Evolutionary conservation across 192 early-diverging fungal species (phyloP), one percentile per base, ranked within the genome.

Genomic region (Gryganskiella cystojenkinii): DNA sequence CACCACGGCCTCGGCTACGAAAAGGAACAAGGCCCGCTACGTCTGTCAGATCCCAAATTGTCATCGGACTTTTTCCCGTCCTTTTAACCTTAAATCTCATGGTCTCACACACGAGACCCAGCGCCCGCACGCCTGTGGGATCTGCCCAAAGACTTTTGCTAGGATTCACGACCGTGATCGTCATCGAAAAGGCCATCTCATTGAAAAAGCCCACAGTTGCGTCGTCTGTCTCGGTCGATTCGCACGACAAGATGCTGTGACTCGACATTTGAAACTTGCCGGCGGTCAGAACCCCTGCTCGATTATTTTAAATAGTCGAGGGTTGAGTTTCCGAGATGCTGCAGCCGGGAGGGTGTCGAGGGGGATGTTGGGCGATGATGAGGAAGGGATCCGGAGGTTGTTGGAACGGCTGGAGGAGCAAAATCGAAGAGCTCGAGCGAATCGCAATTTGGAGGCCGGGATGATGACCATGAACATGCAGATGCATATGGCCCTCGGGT

Each of bases 101-200:
- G 82, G 84, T 7, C 76, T 87, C 40, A 90, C 90, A 1, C 92
- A 93, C 71, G 86, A 89, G 40, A 71, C 82, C 2, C 87, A 87
- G 59, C 85, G 91, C 9, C 92, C 92, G 24, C 88, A 85, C 69
- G 75, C 54, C 53, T 95, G 92, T 56, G 61, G 63, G 1, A 88
- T 86, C 81, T 97, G 95, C 79, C 66, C 85, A 8, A 86, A 87
- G 61, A 78, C 85, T 8, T 97, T 97, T 83, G 88, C 93, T 13
- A 86, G 95, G 3, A 91, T 94, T 76, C 94, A 97, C 62, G 95
- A 79, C 35, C 62, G 90, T 17, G 89, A 92, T 56, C 82, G 92
- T 0, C 92, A 94, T 70, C 75, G 83, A 63, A 90, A 88, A 71
- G 88, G 91, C 3, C 92, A 94, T 71, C 81, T 85, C 27, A 85